Evolutionary conservation across 176 grass and related monocot species (phyloP).

Genomic region (Coix lacrymajobi): DNA sequence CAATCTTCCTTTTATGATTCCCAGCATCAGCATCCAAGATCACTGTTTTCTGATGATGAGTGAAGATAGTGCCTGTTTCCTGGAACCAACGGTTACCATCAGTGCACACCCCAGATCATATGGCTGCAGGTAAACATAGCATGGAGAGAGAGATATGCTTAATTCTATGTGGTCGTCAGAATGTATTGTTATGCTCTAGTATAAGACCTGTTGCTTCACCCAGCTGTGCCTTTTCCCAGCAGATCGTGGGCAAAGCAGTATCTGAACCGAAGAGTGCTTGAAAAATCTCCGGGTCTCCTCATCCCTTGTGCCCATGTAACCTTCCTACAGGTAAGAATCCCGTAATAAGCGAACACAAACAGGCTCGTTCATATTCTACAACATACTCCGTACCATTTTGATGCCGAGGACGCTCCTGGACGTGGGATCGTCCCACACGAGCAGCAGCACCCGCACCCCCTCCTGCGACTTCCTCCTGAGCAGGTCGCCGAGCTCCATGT

Average conservation of each 20-base stretch:
- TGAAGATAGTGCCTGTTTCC: constrained; percentile 93
- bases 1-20: constrained; percentile 58
- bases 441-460: constrained; percentile 66
- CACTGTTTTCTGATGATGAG: constrained; percentile 95
- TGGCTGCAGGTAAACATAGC: background rate
- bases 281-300: constrained; percentile 81
- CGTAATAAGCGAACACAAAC: constrained; percentile 4
- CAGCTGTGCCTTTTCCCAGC: constrained; percentile 75
- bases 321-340: constrained; percentile 38
- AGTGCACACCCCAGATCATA: background rate
- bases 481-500: constrained; percentile 52
- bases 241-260: constrained; percentile 73
- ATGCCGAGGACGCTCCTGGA: constrained; percentile 61
- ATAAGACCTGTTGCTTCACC: constrained; percentile 67
- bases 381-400: constrained; percentile 32
- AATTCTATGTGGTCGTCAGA: background rate
- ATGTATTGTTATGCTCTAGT: background rate
- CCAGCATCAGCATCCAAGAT: constrained; percentile 77
- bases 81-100: constrained; percentile 24
- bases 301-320: constrained; percentile 90
- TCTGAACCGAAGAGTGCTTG: constrained; percentile 79
- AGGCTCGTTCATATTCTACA: background rate
- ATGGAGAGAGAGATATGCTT: background rate
- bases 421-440: constrained; percentile 88
- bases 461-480: constrained; percentile 76